Percentiles rank a stretch among this genome's conserved stretches.
phyloP scores from a whole-genome alignment of 1,284 basidiomycete genomes.

The Cryptococcus jaspeensis region DNA sequence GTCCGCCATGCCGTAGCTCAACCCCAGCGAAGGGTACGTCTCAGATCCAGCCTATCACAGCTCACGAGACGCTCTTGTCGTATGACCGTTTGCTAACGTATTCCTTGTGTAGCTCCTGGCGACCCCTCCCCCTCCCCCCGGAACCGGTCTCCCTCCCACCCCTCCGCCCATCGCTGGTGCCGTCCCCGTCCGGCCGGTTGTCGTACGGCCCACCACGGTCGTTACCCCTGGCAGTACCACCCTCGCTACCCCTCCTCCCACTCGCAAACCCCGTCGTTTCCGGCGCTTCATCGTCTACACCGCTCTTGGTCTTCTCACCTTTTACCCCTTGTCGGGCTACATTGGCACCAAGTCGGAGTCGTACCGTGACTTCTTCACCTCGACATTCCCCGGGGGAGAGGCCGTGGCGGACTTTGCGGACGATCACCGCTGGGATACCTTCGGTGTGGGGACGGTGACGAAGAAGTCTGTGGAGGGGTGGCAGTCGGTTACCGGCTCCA shows the following conservation, averaged over 20 bases:
- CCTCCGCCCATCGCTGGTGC: slow-evolving; percentile 24
- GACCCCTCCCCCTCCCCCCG: slow-evolving; percentile 20
- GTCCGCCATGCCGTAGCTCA: slow-evolving; percentile 19
- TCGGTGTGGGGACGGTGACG: slow-evolving; percentile 58
- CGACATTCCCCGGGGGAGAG: slow-evolving; percentile 61
- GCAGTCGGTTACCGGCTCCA: slow-evolving; percentile 28
- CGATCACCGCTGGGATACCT: slow-evolving; percentile 67
- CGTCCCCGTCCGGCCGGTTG: slow-evolving; percentile 24
- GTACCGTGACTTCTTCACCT: slow-evolving; percentile 57
- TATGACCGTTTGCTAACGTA: background rate
- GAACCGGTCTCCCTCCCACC: slow-evolving; percentile 9
- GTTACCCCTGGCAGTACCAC: slow-evolving; percentile 26
- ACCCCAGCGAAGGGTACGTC: slow-evolving; percentile 39
- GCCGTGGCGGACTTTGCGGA: slow-evolving; percentile 77
- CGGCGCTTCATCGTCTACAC: slow-evolving; percentile 52
- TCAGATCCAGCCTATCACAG: too few species aligned
- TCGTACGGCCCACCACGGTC: slow-evolving; percentile 15
- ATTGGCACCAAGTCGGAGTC: slow-evolving; percentile 51
- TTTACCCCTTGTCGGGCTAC: slow-evolving; percentile 53
- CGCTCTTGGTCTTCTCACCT: slow-evolving; percentile 47
- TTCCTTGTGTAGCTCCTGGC: slow-evolving; percentile 25
- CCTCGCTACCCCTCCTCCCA: slow-evolving; percentile 27
- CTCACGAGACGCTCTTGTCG: background rate
- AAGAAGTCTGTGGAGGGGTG: slow-evolving; percentile 56
- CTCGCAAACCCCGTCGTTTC: slow-evolving; percentile 29